Evolutionary conservation across 768 basidiomycete genomes (phyloP).

Genomic region (Podaxis rugospora): DNA sequence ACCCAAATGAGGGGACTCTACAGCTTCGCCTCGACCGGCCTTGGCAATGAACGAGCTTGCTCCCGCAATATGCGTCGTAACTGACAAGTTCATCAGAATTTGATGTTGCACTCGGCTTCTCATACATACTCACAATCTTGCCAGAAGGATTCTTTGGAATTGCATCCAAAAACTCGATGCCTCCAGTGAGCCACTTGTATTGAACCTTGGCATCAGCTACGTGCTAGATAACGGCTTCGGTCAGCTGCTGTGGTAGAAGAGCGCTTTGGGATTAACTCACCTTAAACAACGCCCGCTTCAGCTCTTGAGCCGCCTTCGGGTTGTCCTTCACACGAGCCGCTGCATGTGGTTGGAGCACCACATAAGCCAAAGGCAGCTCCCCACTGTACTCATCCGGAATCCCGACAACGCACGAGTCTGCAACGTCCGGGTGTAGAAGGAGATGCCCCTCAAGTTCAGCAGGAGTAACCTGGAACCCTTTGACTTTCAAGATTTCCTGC

Average conservation of each 20-base stretch:
- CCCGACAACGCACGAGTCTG: conserved; percentile 61
- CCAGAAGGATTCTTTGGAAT: conserved; percentile 73
- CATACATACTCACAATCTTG: conserved; percentile 46
- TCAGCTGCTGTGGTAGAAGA: background rate
- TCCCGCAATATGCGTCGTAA: conserved; percentile 52
- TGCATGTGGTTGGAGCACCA: conserved; percentile 46
- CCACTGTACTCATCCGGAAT: conserved; percentile 72
- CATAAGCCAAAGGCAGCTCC: conserved; percentile 68
- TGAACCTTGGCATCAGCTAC: conserved; percentile 53
- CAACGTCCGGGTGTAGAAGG: conserved; percentile 55
- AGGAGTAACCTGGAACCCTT: conserved; percentile 57
- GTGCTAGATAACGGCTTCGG: conserved; percentile 30
- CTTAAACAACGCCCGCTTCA: conserved; percentile 50
- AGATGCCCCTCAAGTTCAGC: conserved; percentile 67
- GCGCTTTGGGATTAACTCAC: conserved; percentile 27
- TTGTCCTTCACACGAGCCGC: conserved; percentile 30
- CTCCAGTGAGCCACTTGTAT: conserved; percentile 61
- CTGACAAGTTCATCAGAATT: conserved; percentile 18
- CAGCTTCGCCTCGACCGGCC: conserved; percentile 12
- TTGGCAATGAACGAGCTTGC: conserved; percentile 29
- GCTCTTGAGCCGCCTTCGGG: conserved; percentile 26
- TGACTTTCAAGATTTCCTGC: conserved; percentile 71
- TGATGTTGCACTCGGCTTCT: background rate
- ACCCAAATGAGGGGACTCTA: background rate
- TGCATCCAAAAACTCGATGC: conserved; percentile 55